These are phyloP conservation scores for Phytomonas serpens DNA, from an alignment of 208 protist species.

Conservation along the genomic window DNA sequence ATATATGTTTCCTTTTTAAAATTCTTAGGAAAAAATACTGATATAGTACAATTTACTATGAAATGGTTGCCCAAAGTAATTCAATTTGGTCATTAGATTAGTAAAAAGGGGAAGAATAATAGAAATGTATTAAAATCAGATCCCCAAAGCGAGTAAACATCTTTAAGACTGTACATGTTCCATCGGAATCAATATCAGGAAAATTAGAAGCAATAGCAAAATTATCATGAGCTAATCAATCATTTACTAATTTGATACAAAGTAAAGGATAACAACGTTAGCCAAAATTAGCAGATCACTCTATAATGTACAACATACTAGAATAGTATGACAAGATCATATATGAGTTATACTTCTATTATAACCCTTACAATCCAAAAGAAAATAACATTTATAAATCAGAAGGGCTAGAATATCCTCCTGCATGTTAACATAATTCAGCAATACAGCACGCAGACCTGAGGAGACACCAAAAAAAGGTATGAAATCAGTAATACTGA, in stretches of 20 bases:
- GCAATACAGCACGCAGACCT: background rate
- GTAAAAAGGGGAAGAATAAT: slow-evolving; percentile 10
- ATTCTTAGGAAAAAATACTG: background rate
- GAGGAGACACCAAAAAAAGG: background rate
- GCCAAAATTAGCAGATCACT: background rate
- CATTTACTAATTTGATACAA: background rate
- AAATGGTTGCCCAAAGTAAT: background rate
- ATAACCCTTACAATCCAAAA: background rate
- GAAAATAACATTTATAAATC: background rate
- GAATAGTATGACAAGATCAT: background rate
- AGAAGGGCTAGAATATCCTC: background rate
- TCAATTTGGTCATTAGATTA: background rate
- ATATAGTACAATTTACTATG: background rate
- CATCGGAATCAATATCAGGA: slow-evolving; percentile 2
- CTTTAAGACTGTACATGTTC: background rate
- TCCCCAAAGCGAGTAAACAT: background rate
- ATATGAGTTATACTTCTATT: background rate
- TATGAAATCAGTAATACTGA: background rate
- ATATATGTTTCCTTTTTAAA: background rate
- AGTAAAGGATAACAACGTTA: background rate
- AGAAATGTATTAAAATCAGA: slow-evolving; percentile 3
- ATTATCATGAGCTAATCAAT: background rate
- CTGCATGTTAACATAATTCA: background rate
- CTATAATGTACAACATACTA: background rate
- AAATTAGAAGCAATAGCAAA: slow-evolving; percentile 6